These are phyloP conservation scores for Hypoxylon sp. DNA, from an alignment of 2,329 filamentous ascomycete species.

Conservation along the genomic window DNA sequence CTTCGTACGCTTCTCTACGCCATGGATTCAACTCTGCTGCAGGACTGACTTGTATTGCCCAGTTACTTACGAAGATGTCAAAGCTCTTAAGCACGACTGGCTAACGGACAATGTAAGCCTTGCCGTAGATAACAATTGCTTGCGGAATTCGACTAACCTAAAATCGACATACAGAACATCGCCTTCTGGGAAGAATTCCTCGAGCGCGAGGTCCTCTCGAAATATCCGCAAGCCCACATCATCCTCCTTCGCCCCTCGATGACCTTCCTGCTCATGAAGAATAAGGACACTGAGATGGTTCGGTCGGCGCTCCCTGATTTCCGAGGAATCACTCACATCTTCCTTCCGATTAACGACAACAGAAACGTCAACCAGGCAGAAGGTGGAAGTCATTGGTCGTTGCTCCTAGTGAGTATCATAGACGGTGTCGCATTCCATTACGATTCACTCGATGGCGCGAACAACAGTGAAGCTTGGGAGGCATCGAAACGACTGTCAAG, in stretches of 20 bases:
- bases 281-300: slow-evolving; percentile 67
- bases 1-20: slow-evolving; percentile 50
- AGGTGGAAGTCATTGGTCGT: slow-evolving; percentile 93
- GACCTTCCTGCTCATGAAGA: slow-evolving; percentile 90
- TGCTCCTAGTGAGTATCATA: slow-evolving; percentile 88
- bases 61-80: slow-evolving; percentile 92
- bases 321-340: slow-evolving; percentile 85
- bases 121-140: neutral
- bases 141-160: slow-evolving; percentile 44
- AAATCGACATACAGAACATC: slow-evolving; percentile 75
- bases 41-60: slow-evolving; percentile 37
- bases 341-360: slow-evolving; percentile 94
- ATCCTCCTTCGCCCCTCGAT: slow-evolving; percentile 92
- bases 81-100: slow-evolving; percentile 92
- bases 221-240: slow-evolving; percentile 87
- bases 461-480: slow-evolving; percentile 78
- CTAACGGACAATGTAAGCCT: slow-evolving; percentile 88
- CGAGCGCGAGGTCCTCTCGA: slow-evolving; percentile 86
- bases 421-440: slow-evolving; percentile 97
- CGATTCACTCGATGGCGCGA: slow-evolving; percentile 84
- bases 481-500: slow-evolving; percentile 77
- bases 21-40: neutral
- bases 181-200: slow-evolving; percentile 98
- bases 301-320: slow-evolving; percentile 85
- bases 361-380: slow-evolving; percentile 82